These are phyloP conservation scores for Scutellaria minor DNA, from an alignment of 257 asterid genomes.

Conservation along the genomic window DNA sequence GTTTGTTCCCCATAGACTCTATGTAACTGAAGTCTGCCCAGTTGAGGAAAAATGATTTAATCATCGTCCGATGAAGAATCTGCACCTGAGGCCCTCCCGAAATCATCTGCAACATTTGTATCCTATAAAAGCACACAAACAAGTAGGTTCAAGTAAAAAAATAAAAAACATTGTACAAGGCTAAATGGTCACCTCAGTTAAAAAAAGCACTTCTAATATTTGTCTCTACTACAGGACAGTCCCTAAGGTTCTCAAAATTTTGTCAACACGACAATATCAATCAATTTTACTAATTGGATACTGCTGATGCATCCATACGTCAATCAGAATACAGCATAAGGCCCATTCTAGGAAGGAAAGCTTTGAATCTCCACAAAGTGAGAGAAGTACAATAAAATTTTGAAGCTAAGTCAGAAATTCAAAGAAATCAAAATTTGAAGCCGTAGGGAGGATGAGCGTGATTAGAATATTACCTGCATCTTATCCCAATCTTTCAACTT, in stretches of 20 bases:
- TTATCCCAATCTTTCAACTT: constrained; percentile 94
- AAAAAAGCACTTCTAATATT: background rate
- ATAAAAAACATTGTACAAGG: too few relatives aligned
- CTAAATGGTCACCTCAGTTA: too few relatives aligned
- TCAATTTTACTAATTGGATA: background rate
- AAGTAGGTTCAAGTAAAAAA: background rate
- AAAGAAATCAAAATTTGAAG: background rate
- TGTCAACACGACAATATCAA: background rate
- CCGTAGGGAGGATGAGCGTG: background rate
- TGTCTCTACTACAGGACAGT: background rate
- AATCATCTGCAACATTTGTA: constrained; percentile 49
- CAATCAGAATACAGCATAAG: background rate
- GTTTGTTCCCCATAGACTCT: background rate
- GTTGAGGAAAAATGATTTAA: constrained; percentile 20
- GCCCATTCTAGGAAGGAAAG: background rate
- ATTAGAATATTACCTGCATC: constrained; percentile 54
- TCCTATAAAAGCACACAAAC: constrained; percentile 47
- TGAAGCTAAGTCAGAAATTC: background rate
- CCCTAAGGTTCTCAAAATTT: background rate
- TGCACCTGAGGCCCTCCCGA: constrained; percentile 48
- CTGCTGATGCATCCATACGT: background rate
- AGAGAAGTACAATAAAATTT: background rate
- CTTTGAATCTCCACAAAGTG: constrained; percentile 10
- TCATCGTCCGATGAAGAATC: constrained; percentile 72
- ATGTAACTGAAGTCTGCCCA: constrained; percentile 3